phyloP scores from a whole-genome alignment of 2,329 filamentous ascomycete species.

The Curvularia hawaiiensis region DNA sequence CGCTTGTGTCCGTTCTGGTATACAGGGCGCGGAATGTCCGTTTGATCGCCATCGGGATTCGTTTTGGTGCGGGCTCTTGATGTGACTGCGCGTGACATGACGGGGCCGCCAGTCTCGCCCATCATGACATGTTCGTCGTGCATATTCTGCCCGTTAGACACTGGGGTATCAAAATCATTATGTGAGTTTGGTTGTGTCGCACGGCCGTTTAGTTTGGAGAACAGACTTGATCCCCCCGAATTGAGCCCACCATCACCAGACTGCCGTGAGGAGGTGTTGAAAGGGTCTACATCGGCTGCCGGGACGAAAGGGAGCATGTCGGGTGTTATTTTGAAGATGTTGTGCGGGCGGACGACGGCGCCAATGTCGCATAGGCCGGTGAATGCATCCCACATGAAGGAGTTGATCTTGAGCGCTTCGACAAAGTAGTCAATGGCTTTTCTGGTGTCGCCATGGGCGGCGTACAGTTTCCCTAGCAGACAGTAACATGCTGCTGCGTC shows the following conservation, averaged over 20 bases:
- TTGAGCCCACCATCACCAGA: slow-evolving; percentile 44
- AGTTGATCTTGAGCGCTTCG: slow-evolving; percentile 85
- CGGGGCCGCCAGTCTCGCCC: slow-evolving; percentile 44
- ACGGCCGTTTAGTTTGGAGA: slow-evolving; percentile 53
- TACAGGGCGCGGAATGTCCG: slow-evolving; percentile 44
- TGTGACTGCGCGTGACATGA: slow-evolving; percentile 47
- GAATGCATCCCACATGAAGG: slow-evolving; percentile 99
- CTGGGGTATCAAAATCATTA: slow-evolving; percentile 54
- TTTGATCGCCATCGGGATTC: slow-evolving; percentile 48
- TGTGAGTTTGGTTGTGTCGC: slow-evolving; percentile 34
- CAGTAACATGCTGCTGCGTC: slow-evolving; percentile 85
- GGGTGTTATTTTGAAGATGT: slow-evolving; percentile 79
- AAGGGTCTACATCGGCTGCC: slow-evolving; percentile 52
- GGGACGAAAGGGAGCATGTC: slow-evolving; percentile 59
- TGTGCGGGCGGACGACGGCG: slow-evolving; percentile 78
- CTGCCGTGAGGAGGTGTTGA: slow-evolving; percentile 46
- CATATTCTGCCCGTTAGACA: slow-evolving; percentile 46
- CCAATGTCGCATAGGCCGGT: slow-evolving; percentile 81
- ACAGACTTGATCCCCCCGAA: slow-evolving; percentile 44
- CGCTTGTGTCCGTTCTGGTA: slow-evolving; percentile 73
- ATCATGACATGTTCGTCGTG: slow-evolving; percentile 54
- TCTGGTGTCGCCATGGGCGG: slow-evolving; percentile 77
- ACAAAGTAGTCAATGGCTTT: slow-evolving; percentile 88
- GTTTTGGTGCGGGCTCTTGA: slow-evolving; percentile 48
- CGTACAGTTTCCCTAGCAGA: slow-evolving; percentile 85